Evolutionary conservation across 148 eudicot genomes (phyloP).

Genomic region (Amaranthus palmeri): DNA sequence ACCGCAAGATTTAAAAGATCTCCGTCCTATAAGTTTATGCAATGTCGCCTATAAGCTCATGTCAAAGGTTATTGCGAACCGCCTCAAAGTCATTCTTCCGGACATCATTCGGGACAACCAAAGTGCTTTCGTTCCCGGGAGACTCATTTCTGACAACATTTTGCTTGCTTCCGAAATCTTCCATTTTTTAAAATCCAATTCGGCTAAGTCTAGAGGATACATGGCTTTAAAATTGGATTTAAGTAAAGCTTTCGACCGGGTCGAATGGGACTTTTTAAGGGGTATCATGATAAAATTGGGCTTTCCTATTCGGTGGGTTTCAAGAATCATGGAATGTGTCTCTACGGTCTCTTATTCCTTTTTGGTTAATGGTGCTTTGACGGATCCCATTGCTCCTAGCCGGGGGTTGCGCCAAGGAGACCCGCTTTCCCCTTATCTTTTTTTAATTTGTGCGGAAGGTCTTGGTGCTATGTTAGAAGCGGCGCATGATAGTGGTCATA

Average conservation of each 20-base stretch:
- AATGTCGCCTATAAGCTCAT: no score
- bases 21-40: background rate
- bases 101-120: no score
- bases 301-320: background rate
- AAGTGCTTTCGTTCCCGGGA: background rate
- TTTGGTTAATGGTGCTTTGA: background rate
- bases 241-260: background rate
- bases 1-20: background rate
- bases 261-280: background rate
- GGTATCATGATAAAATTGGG: background rate
- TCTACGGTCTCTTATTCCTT: background rate
- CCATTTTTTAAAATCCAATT: background rate
- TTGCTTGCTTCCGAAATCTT: background rate
- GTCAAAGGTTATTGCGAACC: no score
- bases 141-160: background rate
- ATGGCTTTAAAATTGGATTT: background rate
- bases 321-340: background rate
- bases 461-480: background rate
- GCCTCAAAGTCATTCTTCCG: no score
- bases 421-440: background rate
- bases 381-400: background rate
- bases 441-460: no score
- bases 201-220: background rate
- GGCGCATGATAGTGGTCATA: accelerated
- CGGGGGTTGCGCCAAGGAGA: background rate